phyloP scores from a whole-genome alignment of 345 rosid species.

The Brassica incana region DNA sequence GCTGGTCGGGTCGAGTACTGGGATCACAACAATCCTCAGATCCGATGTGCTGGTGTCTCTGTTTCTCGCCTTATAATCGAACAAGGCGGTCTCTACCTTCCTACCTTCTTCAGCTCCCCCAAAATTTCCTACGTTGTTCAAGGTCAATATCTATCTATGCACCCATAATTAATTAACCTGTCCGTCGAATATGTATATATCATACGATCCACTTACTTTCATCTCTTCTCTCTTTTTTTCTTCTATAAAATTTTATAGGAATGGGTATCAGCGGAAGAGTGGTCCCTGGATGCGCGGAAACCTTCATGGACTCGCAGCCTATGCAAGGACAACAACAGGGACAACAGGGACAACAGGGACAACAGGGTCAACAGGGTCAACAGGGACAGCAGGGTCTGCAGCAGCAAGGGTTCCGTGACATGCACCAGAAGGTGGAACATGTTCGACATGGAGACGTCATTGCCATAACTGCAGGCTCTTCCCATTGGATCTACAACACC shows the following conservation, averaged over 20 bases:
- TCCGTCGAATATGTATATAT: background rate
- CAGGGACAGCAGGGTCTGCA: slow-evolving; percentile 1
- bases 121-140: slow-evolving; percentile 51
- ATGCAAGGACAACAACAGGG: slow-evolving; percentile 2
- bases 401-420: slow-evolving; percentile 37
- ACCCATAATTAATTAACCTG: background rate
- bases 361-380: slow-evolving; percentile 15
- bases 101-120: slow-evolving; percentile 47
- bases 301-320: slow-evolving; percentile 52
- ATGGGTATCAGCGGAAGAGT: slow-evolving; percentile 45
- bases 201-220: slow-evolving; percentile 4
- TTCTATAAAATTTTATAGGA: slow-evolving; percentile 40
- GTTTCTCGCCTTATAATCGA: slow-evolving; percentile 44
- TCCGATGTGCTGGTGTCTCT: slow-evolving; percentile 63
- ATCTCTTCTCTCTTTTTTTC: background rate
- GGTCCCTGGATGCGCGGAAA: slow-evolving; percentile 68
- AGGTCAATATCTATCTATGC: slow-evolving; percentile 34
- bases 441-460: slow-evolving; percentile 47
- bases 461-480: slow-evolving; percentile 48
- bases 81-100: slow-evolving; percentile 58
- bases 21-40: slow-evolving; percentile 52
- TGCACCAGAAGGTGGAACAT: slow-evolving; percentile 51
- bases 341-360: slow-evolving; percentile 9
- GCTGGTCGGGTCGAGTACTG: slow-evolving; percentile 55
- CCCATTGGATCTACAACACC: slow-evolving; percentile 53